Base-by-base conservation (phyloP, 2,329 filamentous ascomycete genomes). In the Teratosphaeria pseudoeucalypti region DNA sequence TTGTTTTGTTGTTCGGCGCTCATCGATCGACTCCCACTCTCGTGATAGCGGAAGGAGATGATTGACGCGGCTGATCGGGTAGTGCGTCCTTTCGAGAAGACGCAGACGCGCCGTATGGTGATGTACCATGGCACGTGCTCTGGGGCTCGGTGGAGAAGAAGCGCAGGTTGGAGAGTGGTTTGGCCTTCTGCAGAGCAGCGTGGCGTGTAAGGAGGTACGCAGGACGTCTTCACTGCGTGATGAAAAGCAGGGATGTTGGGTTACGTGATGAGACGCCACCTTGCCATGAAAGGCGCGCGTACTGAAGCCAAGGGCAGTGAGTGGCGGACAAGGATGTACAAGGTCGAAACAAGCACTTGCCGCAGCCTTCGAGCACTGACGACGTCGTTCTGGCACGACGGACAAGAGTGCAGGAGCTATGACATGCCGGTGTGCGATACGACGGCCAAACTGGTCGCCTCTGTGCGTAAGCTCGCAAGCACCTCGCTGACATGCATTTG, bases 51-150 rank as follows among this genome's bases (percentile, higher is more conserved):
- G 56, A 54, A 39, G 63, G 79, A 82, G 82, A 81, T 80, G 80
- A 85, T 81, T 88, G 74, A 87, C 83, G 78, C 81, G 82, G 81
- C 79, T 83, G 83, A 82, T 83, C 82, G 72, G 75, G 79, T 16
- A 49, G 53, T 55, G 27, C 29, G 26, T 32, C 53, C n/a, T 34
- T 16, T 32, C 7, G 6, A 7, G 19, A 54, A 7, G 53, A 32
- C n/a, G 27, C 43, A 80, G 76, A 71, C 72, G 77, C 75, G 76
- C 78, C 76, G 60, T 61, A 79, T 79, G 80, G 53, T 54, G 75
- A 73, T 73, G 60, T 81, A 76, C 79, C 79, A 72, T 75, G 79
- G 79, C 76, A 77, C 61, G 66, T 64, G 68, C 66, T 67, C 66
- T 58, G 63, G 58, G 62, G 61, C 53, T 58, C 52, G 78, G 78